Evolutionary conservation across 257 asterid species (phyloP).

Genomic region (Leonotis leonurus): DNA sequence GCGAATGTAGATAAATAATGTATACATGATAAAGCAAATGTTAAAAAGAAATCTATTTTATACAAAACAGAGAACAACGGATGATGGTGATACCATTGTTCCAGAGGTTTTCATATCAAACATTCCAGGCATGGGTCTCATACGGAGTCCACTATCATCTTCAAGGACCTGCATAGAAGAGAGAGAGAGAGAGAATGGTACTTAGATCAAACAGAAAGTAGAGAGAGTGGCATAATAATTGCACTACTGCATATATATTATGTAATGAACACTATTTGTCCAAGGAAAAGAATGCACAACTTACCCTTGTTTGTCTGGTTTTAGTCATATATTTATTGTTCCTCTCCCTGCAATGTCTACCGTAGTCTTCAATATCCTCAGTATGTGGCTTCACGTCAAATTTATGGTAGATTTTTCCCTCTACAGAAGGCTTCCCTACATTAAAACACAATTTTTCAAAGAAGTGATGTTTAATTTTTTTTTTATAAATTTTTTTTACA

Average conservation of each 20-base stretch:
- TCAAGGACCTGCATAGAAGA: constrained; percentile 46
- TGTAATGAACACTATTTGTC: background rate
- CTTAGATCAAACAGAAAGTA: constrained; percentile 1
- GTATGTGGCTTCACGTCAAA: constrained; percentile 79
- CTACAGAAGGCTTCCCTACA: constrained; percentile 65
- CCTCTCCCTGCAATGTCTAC: constrained; percentile 73
- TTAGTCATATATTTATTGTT: constrained; percentile 56
- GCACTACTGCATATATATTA: background rate
- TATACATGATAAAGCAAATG: background rate
- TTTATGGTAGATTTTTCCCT: constrained; percentile 77
- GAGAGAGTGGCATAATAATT: background rate
- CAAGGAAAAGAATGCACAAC: background rate
- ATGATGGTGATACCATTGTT: constrained; percentile 30
- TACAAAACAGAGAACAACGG: background rate
- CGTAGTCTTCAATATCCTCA: constrained; percentile 52
- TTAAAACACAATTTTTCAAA: background rate
- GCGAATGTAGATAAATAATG: background rate
- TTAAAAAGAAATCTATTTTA: background rate
- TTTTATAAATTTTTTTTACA: no score
- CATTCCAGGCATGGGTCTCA: constrained; percentile 80
- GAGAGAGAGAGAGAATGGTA: background rate
- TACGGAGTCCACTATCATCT: constrained; percentile 57
- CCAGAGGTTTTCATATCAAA: constrained; percentile 43
- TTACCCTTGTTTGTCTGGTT: constrained; percentile 65
- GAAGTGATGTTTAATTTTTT: background rate